Percentiles rank a stretch among this genome's conserved stretches.
phyloP scores from a whole-genome alignment of 352 stramenopile species.

The Elongisporangium undulatum region DNA sequence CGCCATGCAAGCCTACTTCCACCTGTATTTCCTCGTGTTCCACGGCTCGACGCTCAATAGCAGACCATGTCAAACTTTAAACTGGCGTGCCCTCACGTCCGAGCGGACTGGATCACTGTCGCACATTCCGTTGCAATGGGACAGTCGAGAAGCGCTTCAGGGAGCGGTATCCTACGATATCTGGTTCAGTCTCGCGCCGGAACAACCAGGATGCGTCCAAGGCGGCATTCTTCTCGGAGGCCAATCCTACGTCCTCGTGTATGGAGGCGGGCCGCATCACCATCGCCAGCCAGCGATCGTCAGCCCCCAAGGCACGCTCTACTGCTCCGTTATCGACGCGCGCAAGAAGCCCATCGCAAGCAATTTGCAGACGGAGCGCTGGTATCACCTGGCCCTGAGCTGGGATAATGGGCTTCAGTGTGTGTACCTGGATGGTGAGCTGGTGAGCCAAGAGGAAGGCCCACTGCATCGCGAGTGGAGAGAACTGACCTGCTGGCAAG shows the following conservation, averaged over 20 bases:
- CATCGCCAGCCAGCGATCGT: constrained; percentile 11
- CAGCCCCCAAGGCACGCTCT: constrained; percentile 8
- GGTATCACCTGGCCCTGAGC: constrained; percentile 17
- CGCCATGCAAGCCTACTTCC: no score
- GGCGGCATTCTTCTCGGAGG: constrained; percentile 5
- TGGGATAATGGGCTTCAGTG: constrained; percentile 5
- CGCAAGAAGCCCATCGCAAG: constrained; percentile 7
- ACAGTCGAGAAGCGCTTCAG: no score
- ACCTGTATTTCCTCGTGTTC: no score
- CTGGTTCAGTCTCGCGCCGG: no score
- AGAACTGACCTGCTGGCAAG: constrained; percentile 4
- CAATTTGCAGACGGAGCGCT: constrained; percentile 5
- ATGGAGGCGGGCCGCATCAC: constrained; percentile 7
- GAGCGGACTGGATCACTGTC: no score
- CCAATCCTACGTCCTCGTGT: not conserved
- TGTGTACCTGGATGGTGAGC: constrained; percentile 13
- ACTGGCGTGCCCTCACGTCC: no score
- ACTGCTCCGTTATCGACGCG: not conserved
- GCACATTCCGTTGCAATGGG: no score
- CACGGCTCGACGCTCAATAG: no score
- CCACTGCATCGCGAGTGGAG: constrained; percentile 10
- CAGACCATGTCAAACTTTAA: no score
- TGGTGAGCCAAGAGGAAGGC: constrained; percentile 7
- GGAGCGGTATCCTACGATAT: no score
- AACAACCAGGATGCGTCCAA: no score